phyloP scores from a whole-genome alignment of 2,329 filamentous ascomycete species.

The Chaetomiaceae sp. region DNA sequence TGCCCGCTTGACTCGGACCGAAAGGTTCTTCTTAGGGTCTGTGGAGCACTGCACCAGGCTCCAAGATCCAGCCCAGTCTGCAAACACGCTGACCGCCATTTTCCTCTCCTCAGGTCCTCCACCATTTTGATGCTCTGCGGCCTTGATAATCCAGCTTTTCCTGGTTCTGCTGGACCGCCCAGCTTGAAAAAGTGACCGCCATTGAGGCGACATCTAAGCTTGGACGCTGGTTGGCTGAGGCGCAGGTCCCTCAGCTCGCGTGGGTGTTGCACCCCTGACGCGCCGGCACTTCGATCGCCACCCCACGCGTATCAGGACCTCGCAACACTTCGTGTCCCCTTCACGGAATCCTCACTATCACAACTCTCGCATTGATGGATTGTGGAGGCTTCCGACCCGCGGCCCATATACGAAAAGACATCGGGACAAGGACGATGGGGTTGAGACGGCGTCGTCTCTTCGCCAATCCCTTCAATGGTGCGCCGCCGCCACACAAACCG shows the following conservation, averaged over 20 bases:
- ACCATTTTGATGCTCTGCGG: background rate
- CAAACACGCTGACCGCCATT: conserved; percentile 9
- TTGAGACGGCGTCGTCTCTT: background rate
- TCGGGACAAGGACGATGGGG: background rate
- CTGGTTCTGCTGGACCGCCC: background rate
- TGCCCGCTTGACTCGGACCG: too few species aligned
- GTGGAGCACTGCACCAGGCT: too few species aligned
- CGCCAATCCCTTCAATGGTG: background rate
- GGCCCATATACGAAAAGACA: background rate
- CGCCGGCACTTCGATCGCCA: conserved; percentile 17
- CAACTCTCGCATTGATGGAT: background rate
- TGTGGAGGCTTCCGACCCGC: background rate
- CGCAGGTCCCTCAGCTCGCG: conserved; percentile 19
- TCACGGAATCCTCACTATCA: too few species aligned
- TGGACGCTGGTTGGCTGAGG: conserved; percentile 18
- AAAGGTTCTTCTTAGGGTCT: too few species aligned
- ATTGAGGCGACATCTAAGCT: conserved; percentile 22
- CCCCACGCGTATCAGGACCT: conserved; percentile 3
- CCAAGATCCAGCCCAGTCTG: too few species aligned
- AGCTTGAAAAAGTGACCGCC: conserved; percentile 20
- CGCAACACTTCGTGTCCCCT: conserved; percentile 4
- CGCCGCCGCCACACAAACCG: too few species aligned
- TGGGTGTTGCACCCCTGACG: background rate
- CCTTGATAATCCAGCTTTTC: background rate
- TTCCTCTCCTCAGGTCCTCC: too few species aligned